A percentile compares a stretch with the other conserved stretches of the same genome.
Evolutionary conservation across 192 early-diverging fungal genomes (phyloP).

Genomic region (Chytriomyces sp.): DNA sequence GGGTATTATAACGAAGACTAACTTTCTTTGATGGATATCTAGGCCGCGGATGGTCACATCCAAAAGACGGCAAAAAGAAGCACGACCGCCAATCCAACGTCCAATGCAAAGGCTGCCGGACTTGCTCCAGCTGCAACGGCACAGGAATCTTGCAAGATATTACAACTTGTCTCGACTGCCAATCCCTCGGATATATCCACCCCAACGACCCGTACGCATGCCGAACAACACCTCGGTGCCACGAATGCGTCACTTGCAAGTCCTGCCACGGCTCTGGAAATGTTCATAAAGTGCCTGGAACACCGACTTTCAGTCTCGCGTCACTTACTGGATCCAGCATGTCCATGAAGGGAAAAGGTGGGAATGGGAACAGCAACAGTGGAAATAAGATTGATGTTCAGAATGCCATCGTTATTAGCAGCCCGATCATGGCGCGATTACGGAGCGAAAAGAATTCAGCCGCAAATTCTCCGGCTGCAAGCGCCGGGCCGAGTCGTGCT

Average conservation of each 20-base stretch:
- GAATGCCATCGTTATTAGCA: not conserved
- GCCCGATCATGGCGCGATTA: not conserved
- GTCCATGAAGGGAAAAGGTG: constrained; percentile 1
- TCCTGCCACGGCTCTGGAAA: constrained; percentile 14
- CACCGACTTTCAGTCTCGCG: not conserved
- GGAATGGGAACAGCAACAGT: not conserved
- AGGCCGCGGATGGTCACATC: constrained; percentile 23
- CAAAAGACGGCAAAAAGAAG: constrained; percentile 7
- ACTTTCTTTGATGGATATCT: not conserved
- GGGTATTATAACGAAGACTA: not conserved
- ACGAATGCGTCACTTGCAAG: constrained; percentile 18
- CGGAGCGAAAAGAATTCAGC: not conserved
- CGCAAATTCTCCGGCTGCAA: not conserved
- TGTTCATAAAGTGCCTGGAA: not conserved
- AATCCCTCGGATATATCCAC: constrained; percentile 33
- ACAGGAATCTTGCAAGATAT: constrained; percentile 18
- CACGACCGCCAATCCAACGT: constrained; percentile 17
- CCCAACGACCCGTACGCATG: constrained; percentile 31
- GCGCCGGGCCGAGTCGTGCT: not conserved
- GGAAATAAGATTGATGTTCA: not conserved
- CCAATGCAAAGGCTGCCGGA: constrained; percentile 24
- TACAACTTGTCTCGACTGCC: constrained; percentile 25
- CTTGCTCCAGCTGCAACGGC: constrained; percentile 13
- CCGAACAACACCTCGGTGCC: constrained; percentile 14
- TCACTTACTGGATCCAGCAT: constrained; percentile 1